A percentile compares a stretch with the other conserved stretches of the same genome.
phyloP scores from a whole-genome alignment of 108 stramenopile species.

The Cyclotella choctawhatcheeana region DNA sequence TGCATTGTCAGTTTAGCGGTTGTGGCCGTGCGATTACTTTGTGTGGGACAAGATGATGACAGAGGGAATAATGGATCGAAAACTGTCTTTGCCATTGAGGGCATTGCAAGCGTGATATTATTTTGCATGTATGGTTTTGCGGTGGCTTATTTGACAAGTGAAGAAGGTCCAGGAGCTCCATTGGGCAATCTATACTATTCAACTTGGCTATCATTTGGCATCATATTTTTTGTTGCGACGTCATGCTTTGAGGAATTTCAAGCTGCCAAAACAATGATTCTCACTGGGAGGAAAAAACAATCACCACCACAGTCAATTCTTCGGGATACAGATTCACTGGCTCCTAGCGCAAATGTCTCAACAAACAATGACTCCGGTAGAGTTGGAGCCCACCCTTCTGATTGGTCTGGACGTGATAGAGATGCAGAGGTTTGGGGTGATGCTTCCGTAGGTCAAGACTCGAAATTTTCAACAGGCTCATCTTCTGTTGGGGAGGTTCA shows the following conservation, averaged over 20 bases:
- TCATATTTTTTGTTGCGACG: constrained; percentile 33
- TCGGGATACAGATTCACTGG: constrained; percentile 7
- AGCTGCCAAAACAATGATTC: constrained; percentile 36
- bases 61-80: constrained; percentile 20
- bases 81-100: constrained; percentile 32
- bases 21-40: constrained; percentile 73
- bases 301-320: not conserved
- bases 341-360: not conserved
- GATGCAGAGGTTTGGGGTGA: constrained; percentile 8
- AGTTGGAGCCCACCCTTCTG: not conserved
- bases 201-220: constrained; percentile 69
- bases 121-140: constrained; percentile 41
- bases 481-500: constrained; percentile 15
- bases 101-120: constrained; percentile 22
- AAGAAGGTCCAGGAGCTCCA: constrained; percentile 71
- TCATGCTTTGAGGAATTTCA: constrained; percentile 51
- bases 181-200: constrained; percentile 87
- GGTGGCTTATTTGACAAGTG: constrained; percentile 63
- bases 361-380: constrained; percentile 2
- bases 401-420: constrained; percentile 4
- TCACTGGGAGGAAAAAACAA: constrained; percentile 14
- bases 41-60: constrained; percentile 55
- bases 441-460: not conserved
- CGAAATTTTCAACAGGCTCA: not conserved
- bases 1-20: constrained; percentile 57